Base-by-base conservation (phyloP, 768 basidiomycete genomes). In the Boletus fagicola region DNA sequence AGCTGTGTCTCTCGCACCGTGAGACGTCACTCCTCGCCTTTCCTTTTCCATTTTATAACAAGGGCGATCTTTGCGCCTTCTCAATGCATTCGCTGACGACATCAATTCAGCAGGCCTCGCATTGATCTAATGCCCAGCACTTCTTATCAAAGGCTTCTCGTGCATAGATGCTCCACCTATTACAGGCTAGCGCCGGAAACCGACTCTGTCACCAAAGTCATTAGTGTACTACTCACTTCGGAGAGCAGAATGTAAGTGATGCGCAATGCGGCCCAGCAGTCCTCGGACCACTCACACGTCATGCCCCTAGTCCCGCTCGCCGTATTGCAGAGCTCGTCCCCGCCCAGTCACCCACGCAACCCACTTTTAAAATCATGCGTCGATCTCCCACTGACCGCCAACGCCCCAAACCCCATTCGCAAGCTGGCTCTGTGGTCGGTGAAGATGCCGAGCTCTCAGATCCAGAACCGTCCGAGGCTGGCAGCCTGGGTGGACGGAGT, bases 331-430 rank as follows among this genome's bases (percentile, higher is more conserved):
- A 92, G 49, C 82, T 94, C 24, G 88, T 92, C 9, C 92, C 92
- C 24, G 78, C 83, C 5, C 90, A 92, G 67, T 77, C 82, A 18
- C 73, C 84, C 5, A 68, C 84, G 0, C 86, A 86, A 33, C 90
- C 88, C n/a, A 81, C 90, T 20, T 88, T 94, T 66, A 88, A 92
- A 80, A 94, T 94, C 65, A 94, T 94, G 90, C 84, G 86, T 44
- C 82, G 92, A 63, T 75, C 80, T 22, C 70, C 67, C 15, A 70
- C 73, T n/a, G 84, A 86, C 60, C 82, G 84, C 42, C 74, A 80
- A 51, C 72, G 77, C 53, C 82, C 79, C 52, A 79, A 80, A 57
- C 76, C 87, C 4, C 80, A 81, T 58, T 90, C 89, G n/a, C 87
- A 86, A 62, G 77, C 87, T 9, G 84, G 84, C 36, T 91, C 90